A percentile compares a stretch with the other conserved stretches of the same genome.
These are phyloP conservation scores for Amanita polypyramis DNA, from an alignment of 768 basidiomycete species.

Conservation along the genomic window DNA sequence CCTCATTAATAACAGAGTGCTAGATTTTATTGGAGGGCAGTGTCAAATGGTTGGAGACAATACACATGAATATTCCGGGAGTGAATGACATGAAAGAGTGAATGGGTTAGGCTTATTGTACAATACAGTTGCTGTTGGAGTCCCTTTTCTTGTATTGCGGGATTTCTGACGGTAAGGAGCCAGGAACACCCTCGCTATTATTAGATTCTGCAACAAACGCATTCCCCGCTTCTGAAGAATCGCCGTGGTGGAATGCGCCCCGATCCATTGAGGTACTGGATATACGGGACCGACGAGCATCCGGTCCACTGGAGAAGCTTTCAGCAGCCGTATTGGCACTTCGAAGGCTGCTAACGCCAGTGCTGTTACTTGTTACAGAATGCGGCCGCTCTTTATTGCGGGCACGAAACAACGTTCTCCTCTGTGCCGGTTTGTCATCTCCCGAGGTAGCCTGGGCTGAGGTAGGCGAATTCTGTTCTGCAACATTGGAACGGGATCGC, in stretches of 20 bases:
- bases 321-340: constrained; percentile 44
- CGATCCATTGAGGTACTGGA: constrained; percentile 10
- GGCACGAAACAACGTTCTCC: constrained; percentile 17
- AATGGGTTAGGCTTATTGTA: constrained; percentile 27
- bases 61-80: not conserved
- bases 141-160: constrained; percentile 27
- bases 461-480: constrained; percentile 27
- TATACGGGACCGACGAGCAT: constrained; percentile 11
- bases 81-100: constrained; percentile 5
- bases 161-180: constrained; percentile 23
- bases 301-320: constrained; percentile 26
- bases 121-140: constrained; percentile 31
- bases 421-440: constrained; percentile 9
- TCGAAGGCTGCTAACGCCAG: constrained; percentile 46
- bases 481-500: constrained; percentile 49
- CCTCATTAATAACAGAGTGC: not conserved
- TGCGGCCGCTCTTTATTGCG: constrained; percentile 37
- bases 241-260: constrained; percentile 15
- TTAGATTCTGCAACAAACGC: constrained; percentile 12
- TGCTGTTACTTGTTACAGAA: constrained; percentile 52
- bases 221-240: constrained; percentile 16
- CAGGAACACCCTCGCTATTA: constrained; percentile 19
- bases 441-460: constrained; percentile 15
- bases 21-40: not conserved
- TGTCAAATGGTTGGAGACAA: not conserved